Conservation (phyloP, 768 basidiomycete genomes). For the Xanthoconium stramineum region DNA sequence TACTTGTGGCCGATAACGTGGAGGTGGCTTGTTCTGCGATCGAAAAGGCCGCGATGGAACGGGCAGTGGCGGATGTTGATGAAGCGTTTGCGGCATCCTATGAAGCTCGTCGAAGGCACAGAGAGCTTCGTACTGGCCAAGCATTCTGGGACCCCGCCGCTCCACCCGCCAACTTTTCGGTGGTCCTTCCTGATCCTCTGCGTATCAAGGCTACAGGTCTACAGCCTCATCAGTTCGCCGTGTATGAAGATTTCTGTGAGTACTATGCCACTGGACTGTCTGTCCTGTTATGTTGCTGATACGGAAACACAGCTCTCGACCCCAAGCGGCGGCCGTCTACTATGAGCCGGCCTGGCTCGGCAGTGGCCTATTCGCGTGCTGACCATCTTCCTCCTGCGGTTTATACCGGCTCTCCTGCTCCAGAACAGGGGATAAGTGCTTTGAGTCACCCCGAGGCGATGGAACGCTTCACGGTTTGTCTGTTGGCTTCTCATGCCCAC, state of each 20-base stretch:
- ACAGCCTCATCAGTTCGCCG: conserved; percentile 74
- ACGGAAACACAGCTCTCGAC: conserved; percentile 43
- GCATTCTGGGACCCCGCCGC: conserved; percentile 89
- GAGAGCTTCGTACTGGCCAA: conserved; percentile 73
- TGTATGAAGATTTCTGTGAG: conserved; percentile 94
- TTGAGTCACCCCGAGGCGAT: conserved; percentile 78
- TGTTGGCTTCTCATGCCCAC: not conserved
- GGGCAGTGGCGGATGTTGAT: conserved; percentile 89
- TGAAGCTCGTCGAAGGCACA: conserved; percentile 78
- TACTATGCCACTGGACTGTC: not conserved
- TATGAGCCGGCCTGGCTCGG: conserved; percentile 67
- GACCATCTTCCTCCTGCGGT: conserved; percentile 41
- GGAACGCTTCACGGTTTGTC: conserved; percentile 78
- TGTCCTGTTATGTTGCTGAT: conserved; percentile 11
- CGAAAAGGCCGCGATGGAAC: conserved; percentile 97
- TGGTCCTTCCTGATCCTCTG: conserved; percentile 81
- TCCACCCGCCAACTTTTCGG: conserved; percentile 63
- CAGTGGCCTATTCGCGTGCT: conserved; percentile 58
- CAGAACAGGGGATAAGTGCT: conserved; percentile 49
- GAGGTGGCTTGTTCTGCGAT: conserved; percentile 93
- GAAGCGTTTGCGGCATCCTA: conserved; percentile 83
- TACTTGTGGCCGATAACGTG: conserved; percentile 89
- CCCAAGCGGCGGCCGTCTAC: conserved; percentile 48
- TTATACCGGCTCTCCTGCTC: conserved; percentile 61
- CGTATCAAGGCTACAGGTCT: conserved; percentile 82